Evolutionary conservation across 345 rosid species (phyloP), one percentile per base, ranked within the genome.

Genomic region (Populus pruinosa): DNA sequence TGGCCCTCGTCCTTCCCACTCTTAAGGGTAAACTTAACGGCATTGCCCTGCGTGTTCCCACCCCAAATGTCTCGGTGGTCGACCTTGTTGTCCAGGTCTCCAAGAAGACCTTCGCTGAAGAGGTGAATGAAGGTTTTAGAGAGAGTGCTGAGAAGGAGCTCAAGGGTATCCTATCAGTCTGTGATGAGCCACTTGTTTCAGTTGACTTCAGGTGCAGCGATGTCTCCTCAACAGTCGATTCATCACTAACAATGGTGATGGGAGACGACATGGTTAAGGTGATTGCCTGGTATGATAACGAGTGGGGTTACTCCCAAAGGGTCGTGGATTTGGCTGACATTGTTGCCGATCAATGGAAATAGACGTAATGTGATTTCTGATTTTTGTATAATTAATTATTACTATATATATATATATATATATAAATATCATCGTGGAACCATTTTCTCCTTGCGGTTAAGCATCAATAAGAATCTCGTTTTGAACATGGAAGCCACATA

Each of bases 231-330:
- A 90, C 97, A 2, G 90, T 95, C 25, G 99, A 95, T 78, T 86
- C 98, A 44, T 90, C 99, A 0, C 90, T 93, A 43, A 95, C 99
- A 63, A 87, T 95, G 95, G 99, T 95, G 23, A 95, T 95, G 99
- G 99, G 99, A 69, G 99, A 95, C 79, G 99, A 92, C 85, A 90
- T 95, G 98, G 94, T 95, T 69, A 95, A 95, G 87, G 98, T 95
- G 73, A 92, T 95, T 79, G 99, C 99, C 25, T 95, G 98, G 98
- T 93, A 93, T 74, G 98, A 95, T 78, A 95, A 95, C 18, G 98
- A 95, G 79, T 95, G 99, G 99, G 99, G 99, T 65, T 95, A 95
- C 87, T 93, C 98, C 18, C 98, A 95, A 86, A 90, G 99, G 85
- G 99, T 95, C 62, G 99, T 94, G 47, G 98, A 94, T 77, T 87